These are phyloP conservation scores for Ambrosia artemisiifolia DNA, from an alignment of 129 eudicot genomes.

Conservation along the genomic window DNA sequence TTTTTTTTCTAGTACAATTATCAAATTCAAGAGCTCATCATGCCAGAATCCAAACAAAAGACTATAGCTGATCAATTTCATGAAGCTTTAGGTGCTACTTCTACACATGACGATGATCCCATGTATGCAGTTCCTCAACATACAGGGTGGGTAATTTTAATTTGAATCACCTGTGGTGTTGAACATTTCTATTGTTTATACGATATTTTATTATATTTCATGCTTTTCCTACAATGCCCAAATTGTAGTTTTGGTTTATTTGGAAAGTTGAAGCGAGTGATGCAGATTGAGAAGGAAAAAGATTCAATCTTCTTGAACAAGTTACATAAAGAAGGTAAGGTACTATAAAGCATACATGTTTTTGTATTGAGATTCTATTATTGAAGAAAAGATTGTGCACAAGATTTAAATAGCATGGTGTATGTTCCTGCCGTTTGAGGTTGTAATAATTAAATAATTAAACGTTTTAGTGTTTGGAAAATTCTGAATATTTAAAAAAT, in stretches of 20 bases:
- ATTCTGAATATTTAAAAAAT: too few relatives aligned
- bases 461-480: background rate
- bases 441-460: background rate
- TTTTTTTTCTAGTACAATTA: conserved; percentile 32
- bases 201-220: background rate
- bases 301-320: conserved; percentile 46
- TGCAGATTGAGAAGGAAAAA: conserved; percentile 61
- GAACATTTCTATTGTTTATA: background rate
- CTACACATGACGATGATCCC: conserved; percentile 36
- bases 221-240: background rate
- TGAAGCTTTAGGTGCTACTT: conserved; percentile 58
- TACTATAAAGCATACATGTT: conserved; percentile 32
- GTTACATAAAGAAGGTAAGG: conserved; percentile 45
- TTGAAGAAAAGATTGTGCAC: conserved; percentile 11
- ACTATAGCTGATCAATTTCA: conserved; percentile 82
- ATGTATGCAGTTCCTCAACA: conserved; percentile 35
- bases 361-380: conserved; percentile 2
- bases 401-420: conserved; percentile 4
- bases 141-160: conserved; percentile 43
- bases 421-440: too few relatives aligned
- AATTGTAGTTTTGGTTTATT: conserved; percentile 54
- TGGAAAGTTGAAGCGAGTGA: conserved; percentile 66
- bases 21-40: conserved; percentile 30
- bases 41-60: conserved; percentile 36
- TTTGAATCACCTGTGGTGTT: conserved; percentile 8